phyloP scores from a whole-genome alignment of 1,284 basidiomycete genomes.

The Fomitopsis betulina region DNA sequence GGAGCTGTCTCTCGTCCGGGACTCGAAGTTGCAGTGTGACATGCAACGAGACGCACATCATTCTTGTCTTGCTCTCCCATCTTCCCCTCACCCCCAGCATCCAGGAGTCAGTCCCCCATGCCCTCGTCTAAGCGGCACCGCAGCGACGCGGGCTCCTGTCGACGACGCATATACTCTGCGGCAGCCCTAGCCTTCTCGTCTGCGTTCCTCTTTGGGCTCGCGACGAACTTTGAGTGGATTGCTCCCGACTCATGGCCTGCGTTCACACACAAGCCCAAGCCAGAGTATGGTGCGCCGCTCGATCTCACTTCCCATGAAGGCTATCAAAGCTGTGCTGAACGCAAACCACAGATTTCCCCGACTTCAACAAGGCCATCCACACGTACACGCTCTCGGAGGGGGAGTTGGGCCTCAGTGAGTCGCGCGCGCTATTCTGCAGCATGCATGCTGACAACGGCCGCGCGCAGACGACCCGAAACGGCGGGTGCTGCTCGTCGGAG shows the following conservation, averaged over 20 bases:
- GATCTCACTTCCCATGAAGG: background rate
- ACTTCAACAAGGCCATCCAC: constrained; percentile 48
- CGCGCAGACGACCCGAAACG: constrained; percentile 41
- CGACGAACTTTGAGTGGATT: constrained; percentile 2
- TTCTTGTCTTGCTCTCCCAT: background rate
- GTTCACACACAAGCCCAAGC: constrained; percentile 6
- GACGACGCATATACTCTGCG: background rate
- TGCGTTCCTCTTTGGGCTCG: constrained; percentile 4
- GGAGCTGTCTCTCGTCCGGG: background rate
- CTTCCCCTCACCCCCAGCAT: background rate
- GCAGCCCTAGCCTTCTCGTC: background rate
- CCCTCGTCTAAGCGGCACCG: background rate
- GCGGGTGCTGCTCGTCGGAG: constrained; percentile 73
- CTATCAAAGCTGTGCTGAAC: background rate
- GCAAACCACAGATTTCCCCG: constrained; percentile 37
- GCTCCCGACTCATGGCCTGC: background rate
- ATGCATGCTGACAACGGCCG: background rate
- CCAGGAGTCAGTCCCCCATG: background rate
- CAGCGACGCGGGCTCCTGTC: background rate
- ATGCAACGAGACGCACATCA: background rate
- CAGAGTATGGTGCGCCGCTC: constrained; percentile 10
- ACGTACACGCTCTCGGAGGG: constrained; percentile 37
- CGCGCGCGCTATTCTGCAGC: background rate
- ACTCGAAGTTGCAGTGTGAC: background rate
- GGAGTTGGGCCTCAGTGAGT: constrained; percentile 51